Evolutionary conservation across 257 asterid species (phyloP).

Genomic region (Solanum gandarillasii): DNA sequence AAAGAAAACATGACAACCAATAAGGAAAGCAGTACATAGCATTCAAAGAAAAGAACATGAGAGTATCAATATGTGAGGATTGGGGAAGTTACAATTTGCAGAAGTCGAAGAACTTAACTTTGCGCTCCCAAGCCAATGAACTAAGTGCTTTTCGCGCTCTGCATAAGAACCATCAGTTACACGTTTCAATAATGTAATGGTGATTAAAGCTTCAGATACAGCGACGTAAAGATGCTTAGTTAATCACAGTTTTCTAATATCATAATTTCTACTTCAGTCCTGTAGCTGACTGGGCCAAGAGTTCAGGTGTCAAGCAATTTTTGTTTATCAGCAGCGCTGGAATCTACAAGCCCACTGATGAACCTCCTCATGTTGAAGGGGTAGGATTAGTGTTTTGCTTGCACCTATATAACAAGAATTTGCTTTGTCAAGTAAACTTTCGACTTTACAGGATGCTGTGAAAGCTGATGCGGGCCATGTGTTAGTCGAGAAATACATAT

Average conservation of each 20-base stretch:
- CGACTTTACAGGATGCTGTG: slow-evolving; percentile 55
- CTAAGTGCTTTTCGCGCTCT: background rate
- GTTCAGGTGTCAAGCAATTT: slow-evolving; percentile 63
- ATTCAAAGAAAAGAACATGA: background rate
- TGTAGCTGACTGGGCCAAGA: slow-evolving; percentile 93
- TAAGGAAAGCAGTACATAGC: background rate
- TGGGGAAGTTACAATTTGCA: background rate
- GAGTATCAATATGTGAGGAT: background rate
- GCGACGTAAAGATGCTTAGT: background rate
- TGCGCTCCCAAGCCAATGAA: background rate
- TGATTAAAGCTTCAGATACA: background rate
- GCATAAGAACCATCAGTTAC: background rate
- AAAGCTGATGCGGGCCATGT: slow-evolving; percentile 95
- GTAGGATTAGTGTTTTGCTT: slow-evolving; percentile 19
- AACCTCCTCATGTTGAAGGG: slow-evolving; percentile 98
- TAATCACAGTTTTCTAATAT: background rate
- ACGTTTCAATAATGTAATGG: background rate
- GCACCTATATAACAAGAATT: background rate
- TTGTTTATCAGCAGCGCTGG: slow-evolving; percentile 94
- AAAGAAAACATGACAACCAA: background rate
- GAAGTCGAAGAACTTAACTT: background rate
- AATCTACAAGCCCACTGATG: slow-evolving; percentile 82
- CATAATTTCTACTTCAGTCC: slow-evolving; percentile 39
- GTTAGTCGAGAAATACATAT: slow-evolving; percentile 71
- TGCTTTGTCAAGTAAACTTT: background rate